Evolutionary conservation across 75 land plant genomes (phyloP), one percentile per base, ranked within the genome.

Genomic region (Pinus albicaulis): DNA sequence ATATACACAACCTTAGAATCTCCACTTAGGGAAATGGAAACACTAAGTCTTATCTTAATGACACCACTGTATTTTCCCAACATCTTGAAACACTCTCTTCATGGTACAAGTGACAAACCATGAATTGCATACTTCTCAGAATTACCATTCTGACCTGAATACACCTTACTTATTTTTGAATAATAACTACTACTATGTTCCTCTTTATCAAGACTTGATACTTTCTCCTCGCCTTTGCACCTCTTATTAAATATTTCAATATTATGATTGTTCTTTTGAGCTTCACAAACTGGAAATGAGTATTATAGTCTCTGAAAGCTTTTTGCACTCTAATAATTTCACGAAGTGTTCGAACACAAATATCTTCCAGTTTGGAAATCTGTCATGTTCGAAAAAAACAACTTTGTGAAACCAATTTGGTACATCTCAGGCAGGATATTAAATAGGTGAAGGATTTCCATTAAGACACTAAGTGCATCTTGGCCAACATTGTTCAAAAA

Each of bases 381-480:
- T 97, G 98, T 58, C 95, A 93, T 38, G 93, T 86, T 16, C 98
- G 90, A 82, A 82, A 97, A 88, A 82, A 87, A 97, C 57, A 97
- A 68, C 86, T 92, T 97, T 61, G 93, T 92, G 75, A 89, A 87
- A 26, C 99, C 99, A 87, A 97, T 91, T 92, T 92, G 92, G n/a
- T n/a, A n/a, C n/a, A n/a, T n/a, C n/a, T n/a, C n/a, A n/a, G n/a
- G n/a, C n/a, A n/a, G n/a, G n/a, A n/a, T n/a, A n/a, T n/a, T n/a
- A n/a, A n/a, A n/a, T n/a, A n/a, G n/a, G 58, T 91, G 89, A 11
- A 97, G 85, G 80, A 94, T 82, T 24, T 98, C 84, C 61, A 92
- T 82, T 77, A 92, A 92, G 15, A 87, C 64, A 77, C 89, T 91
- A 20, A 97, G 81, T 57, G 90, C 83, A 80, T 97, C 99, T 36